A percentile compares a stretch with the other conserved stretches of the same genome.
Evolutionary conservation across 805 yeast species (phyloP).

Genomic region (Yamadazyma olivae): DNA sequence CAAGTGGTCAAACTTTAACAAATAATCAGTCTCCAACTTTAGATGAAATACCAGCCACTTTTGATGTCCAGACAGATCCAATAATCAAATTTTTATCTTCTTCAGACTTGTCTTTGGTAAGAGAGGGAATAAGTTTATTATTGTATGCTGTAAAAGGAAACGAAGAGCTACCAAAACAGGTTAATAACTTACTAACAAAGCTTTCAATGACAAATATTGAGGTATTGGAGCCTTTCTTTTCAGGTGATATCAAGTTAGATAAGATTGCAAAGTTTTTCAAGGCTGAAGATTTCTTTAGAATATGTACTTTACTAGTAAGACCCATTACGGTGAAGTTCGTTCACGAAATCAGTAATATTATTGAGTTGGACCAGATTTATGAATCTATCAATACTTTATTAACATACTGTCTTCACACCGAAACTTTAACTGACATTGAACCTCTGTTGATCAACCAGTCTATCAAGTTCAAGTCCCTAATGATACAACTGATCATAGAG

Average conservation of each 20-base stretch:
- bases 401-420: conserved; percentile 27
- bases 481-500: conserved; percentile 24
- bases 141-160: conserved; percentile 35
- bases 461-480: conserved; percentile 27
- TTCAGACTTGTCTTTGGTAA: conserved; percentile 21
- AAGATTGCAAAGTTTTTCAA: conserved; percentile 23
- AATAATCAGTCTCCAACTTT: neutral
- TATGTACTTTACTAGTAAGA: conserved; percentile 22
- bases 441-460: conserved; percentile 35
- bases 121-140: conserved; percentile 36
- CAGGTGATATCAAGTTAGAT: conserved; percentile 21
- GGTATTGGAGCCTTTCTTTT: conserved; percentile 29
- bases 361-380: conserved; percentile 27
- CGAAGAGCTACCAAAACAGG: conserved; percentile 28
- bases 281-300: conserved; percentile 34
- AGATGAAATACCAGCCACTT: neutral
- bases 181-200: conserved; percentile 18
- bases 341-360: conserved; percentile 19
- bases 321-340: conserved; percentile 19
- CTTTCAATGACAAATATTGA: conserved; percentile 29
- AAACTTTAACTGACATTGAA: conserved; percentile 24
- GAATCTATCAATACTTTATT: conserved; percentile 25
- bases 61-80: conserved; percentile 22
- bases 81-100: conserved; percentile 35
- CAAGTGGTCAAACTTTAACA: neutral